A percentile compares a stretch with the other conserved stretches of the same genome.
phyloP scores from a whole-genome alignment of 1,139 yeast genomes.

The Hansenula lynferdii region DNA sequence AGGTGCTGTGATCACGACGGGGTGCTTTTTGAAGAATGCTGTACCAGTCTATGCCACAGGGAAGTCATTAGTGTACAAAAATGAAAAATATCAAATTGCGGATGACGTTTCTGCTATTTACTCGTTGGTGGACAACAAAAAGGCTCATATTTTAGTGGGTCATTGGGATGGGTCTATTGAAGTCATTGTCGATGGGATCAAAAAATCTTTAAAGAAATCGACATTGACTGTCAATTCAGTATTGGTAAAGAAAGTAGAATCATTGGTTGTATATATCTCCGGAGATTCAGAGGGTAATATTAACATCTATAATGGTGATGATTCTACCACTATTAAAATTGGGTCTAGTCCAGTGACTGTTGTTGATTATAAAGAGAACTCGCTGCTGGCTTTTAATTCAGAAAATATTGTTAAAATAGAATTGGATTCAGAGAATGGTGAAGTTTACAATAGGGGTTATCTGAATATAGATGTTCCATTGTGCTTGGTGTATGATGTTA shows the following conservation, averaged over 20 bases:
- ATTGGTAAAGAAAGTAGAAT: conserved; percentile 7
- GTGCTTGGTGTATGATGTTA: background rate
- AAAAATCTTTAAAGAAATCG: conserved; percentile 4
- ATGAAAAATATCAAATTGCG: conserved; percentile 2
- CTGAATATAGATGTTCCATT: conserved; percentile 11
- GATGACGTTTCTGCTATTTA: conserved; percentile 14
- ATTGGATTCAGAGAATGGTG: conserved; percentile 2
- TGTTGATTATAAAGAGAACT: conserved; percentile 2
- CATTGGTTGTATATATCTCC: conserved; percentile 4
- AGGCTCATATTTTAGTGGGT: conserved; percentile 12
- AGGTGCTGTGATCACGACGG: conserved; percentile 4
- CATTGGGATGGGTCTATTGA: conserved; percentile 18
- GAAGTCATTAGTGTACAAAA: conserved; percentile 2
- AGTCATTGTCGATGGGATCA: conserved; percentile 6
- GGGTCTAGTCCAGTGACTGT: conserved; percentile 21
- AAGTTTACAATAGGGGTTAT: conserved; percentile 13
- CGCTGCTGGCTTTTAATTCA: conserved; percentile 12
- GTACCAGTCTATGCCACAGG: conserved; percentile 2
- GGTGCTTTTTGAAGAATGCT: conserved; percentile 1
- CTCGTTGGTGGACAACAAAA: conserved; percentile 2
- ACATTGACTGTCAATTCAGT: conserved; percentile 15
- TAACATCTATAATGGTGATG: background rate
- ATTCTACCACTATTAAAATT: conserved; percentile 4
- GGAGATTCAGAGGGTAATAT: conserved; percentile 23
- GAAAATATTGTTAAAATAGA: conserved; percentile 13